Evolutionary conservation across 306 rosid species (phyloP), one percentile per base, ranked within the genome.

Genomic region (Nissolia schottii): DNA sequence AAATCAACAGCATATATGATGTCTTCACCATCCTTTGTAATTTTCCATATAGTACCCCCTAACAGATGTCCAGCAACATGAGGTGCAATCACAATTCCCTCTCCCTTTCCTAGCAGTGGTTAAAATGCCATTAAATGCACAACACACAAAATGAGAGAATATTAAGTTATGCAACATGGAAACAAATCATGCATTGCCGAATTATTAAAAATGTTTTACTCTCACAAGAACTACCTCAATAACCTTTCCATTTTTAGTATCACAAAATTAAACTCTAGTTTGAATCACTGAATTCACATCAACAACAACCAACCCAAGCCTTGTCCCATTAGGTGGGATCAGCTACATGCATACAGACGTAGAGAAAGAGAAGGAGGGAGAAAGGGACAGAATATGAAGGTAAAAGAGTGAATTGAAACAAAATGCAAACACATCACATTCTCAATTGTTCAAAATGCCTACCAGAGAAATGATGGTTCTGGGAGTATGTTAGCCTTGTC

Each of bases 1-100:
- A 87, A 94, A 79, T 94, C 99, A 63, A 94, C 97, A 48, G 99
- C 99, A 82, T 94, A 94, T 75, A 94, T 85, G 77, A 94, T 93
- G 38, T 94, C 99, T 69, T 94, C 97, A 1, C 99, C 97, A 74
- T 94, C 99, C 83, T 94, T 94, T 14, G 99, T 91, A 67, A 94
- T 91, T 85, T 88, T 94, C 99, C 99, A 94, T 24, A 86, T 77
- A 12, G 95, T 88, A 46, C 99, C 99, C 56, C 99, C 99, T 87
- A 94, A 82, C 22, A 94, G 87, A 87, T 94, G 99, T 54, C 99
- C 99, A 56, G 97, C 96, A 86, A 81, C 91, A 64, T 91, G 97
- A 34, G 97, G 96, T 1, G 99, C 92, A 79, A 94, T 91, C 67
- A 94, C 96, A 67, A 94, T 89, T 64, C 97, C 97, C 62, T 91